phyloP scores from a whole-genome alignment of 371 early-diverging fungal species.

The Coemansia sp. region DNA sequence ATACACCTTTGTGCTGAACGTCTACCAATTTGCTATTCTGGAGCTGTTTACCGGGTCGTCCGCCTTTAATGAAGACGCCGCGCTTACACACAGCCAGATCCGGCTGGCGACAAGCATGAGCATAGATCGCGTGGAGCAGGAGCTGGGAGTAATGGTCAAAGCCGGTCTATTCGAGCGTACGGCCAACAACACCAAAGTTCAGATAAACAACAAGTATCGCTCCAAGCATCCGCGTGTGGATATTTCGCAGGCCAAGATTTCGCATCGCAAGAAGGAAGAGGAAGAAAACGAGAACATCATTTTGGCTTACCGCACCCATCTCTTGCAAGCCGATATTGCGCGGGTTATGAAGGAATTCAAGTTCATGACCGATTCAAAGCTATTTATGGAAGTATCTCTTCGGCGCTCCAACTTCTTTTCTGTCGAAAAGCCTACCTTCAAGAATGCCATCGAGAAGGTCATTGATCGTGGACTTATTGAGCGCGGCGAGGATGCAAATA shows the following conservation, averaged over 20 bases:
- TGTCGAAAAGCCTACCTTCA: slow-evolving; percentile 2
- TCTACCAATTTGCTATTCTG: slow-evolving; percentile 17
- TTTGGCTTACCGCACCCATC: background rate
- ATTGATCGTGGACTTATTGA: background rate
- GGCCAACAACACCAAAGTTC: background rate
- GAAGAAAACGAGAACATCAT: background rate
- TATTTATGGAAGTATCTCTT: background rate
- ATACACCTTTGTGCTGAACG: slow-evolving; percentile 21
- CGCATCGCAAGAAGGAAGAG: background rate
- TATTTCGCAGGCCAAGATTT: background rate
- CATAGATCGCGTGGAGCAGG: background rate
- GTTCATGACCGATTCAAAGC: background rate
- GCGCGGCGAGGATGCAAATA: background rate
- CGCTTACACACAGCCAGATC: background rate
- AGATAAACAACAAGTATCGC: slow-evolving; percentile 1
- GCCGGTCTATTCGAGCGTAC: background rate
- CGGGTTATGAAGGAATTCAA: background rate
- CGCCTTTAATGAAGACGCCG: background rate
- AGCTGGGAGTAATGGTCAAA: slow-evolving; percentile 2
- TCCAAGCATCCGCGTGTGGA: slow-evolving; percentile 9
- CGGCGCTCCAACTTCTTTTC: background rate
- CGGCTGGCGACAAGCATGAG: background rate
- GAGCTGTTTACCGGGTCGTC: background rate
- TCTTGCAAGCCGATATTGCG: background rate
- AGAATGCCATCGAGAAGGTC: slow-evolving; percentile 1